A percentile compares a stretch with the other conserved stretches of the same genome.
Conservation (phyloP, 2,329 filamentous ascomycete genomes). For the Diaporthe eres region DNA sequence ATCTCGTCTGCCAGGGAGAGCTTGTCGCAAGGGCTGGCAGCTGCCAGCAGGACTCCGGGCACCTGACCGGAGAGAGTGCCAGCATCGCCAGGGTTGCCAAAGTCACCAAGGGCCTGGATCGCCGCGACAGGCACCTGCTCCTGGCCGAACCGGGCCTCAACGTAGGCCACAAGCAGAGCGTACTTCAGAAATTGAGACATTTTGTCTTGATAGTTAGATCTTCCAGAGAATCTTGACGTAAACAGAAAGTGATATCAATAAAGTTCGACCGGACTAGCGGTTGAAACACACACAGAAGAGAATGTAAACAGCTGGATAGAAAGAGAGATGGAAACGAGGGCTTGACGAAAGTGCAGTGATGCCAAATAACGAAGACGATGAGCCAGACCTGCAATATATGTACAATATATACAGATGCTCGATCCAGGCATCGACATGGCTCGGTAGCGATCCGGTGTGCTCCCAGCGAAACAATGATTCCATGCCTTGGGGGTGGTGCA, state of each 20-base stretch:
- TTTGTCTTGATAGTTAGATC: constrained; percentile 18
- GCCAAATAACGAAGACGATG: neutral
- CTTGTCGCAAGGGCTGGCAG: constrained; percentile 75
- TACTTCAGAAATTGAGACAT: constrained; percentile 50
- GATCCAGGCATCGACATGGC: constrained; percentile 1
- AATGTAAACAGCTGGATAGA: constrained; percentile 35
- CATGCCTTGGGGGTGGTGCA: neutral
- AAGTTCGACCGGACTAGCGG: constrained; percentile 37
- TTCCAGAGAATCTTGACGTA: constrained; percentile 15
- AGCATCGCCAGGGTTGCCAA: constrained; percentile 71
- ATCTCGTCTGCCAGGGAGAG: constrained; percentile 76
- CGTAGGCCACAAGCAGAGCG: constrained; percentile 52
- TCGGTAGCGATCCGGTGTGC: neutral
- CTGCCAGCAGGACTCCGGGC: constrained; percentile 73
- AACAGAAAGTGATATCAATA: constrained; percentile 15
- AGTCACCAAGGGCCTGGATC: constrained; percentile 64
- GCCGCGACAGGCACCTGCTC: constrained; percentile 71
- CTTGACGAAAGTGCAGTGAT: neutral
- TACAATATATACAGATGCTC: constrained; percentile 26
- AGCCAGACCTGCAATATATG: neutral
- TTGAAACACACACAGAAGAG: constrained; percentile 33
- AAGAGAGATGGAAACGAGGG: constrained; percentile 5
- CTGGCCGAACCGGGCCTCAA: constrained; percentile 72
- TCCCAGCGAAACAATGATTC: constrained; percentile 7
- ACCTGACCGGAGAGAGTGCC: constrained; percentile 73